These are phyloP conservation scores for Sechiopsis laciniata DNA, from an alignment of 306 rosid genomes.

Conservation along the genomic window DNA sequence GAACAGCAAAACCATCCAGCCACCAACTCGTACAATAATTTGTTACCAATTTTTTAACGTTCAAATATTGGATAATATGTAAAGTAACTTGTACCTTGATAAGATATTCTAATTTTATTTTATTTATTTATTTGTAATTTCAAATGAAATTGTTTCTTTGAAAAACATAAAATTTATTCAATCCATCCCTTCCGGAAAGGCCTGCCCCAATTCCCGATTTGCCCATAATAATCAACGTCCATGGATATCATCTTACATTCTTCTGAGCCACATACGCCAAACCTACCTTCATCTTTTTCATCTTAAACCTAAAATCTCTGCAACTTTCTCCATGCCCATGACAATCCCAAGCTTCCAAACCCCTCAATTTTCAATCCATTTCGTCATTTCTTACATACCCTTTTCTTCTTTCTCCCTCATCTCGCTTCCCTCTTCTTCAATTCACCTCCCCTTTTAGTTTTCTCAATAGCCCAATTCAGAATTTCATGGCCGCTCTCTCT, in stretches of 20 bases:
- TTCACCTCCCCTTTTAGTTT: neutral
- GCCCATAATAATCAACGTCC: neutral
- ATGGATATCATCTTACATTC: neutral
- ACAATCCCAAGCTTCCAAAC: neutral
- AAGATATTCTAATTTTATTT: too few species aligned
- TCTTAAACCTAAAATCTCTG: neutral
- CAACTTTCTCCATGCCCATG: constrained; percentile 2
- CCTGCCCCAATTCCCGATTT: neutral
- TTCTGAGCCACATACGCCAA: constrained; percentile 12
- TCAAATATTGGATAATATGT: too few species aligned
- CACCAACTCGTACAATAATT: too few species aligned
- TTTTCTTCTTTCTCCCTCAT: constrained; percentile 7
- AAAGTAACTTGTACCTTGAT: too few species aligned
- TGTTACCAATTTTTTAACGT: too few species aligned
- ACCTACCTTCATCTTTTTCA: neutral
- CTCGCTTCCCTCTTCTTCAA: neutral
- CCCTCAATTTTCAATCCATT: neutral
- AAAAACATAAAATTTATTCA: too few species aligned
- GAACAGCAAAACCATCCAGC: too few species aligned
- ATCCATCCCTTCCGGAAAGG: neutral
- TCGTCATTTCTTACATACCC: neutral
- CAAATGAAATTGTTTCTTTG: too few species aligned
- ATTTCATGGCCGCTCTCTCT: constrained; percentile 62
- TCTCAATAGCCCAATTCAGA: neutral
- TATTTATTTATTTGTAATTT: too few species aligned